Evolutionary conservation across 371 early-diverging fungal genomes (phyloP), one percentile per base, ranked within the genome.

Genomic region (Saksenaea vasiformis): DNA sequence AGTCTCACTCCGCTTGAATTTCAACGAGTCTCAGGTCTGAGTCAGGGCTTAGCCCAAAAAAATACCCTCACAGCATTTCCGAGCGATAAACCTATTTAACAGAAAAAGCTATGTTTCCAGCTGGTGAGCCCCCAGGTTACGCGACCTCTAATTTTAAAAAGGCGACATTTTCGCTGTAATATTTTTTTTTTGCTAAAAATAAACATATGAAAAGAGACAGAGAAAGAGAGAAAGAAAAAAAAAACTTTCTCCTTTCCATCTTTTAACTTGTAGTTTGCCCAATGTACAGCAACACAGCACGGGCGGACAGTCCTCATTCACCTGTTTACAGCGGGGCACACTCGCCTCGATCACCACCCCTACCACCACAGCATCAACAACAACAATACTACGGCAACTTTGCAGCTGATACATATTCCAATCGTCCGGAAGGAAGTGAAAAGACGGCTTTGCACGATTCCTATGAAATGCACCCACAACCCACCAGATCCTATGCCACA

Each of bases 231-330:
- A 31, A 31, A 31, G 31, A 4, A 47, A 17, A 47, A 4, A 24
- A 47, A 22, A 47, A 47, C 17, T 47, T 22, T 47, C 51, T 47
- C 51, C 51, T 47, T 47, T 47, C 24, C 51, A 47, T 47, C 51
- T 44, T 47, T 47, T 22, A 24, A 17, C 10, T 22, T n/a, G 24
- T 10, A 11, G n/a, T n/a, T 22, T 22, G 22, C 2, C 7, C 51
- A 17, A 47, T 47, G 51, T 47, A 47, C 51, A 47, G 24, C 24
- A 47, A 47, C 51, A 7, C 51, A 22, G 22, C 22, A 10, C 5
- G 19, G 26, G 22, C 19, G 3, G 51, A 47, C 17, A 22, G 51
- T 7, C 51, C 27, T 10, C 51, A 47, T 10, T 22, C 51, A n/a
- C 39, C 39, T 39, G 11, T 39, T 2, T 47, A 47, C 51, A 47